These are phyloP conservation scores for Fomes fomentarius DNA, from an alignment of 1,284 basidiomycete species.

Conservation along the genomic window DNA sequence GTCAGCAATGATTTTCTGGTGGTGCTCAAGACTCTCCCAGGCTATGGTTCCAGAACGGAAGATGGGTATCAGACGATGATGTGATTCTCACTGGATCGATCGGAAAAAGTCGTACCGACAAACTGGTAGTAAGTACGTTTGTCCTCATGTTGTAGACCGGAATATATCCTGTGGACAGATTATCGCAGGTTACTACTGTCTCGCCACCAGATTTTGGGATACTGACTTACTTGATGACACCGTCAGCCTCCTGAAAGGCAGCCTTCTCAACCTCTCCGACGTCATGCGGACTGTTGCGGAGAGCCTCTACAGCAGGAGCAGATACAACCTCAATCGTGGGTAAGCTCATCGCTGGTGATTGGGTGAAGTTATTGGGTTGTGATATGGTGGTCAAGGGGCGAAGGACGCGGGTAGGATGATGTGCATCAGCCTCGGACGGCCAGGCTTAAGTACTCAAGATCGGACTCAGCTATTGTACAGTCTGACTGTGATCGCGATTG, in stretches of 20 bases:
- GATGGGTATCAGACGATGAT: neutral
- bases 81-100: neutral
- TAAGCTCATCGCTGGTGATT: constrained; percentile 11
- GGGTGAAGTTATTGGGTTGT: neutral
- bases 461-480: no score
- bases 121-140: constrained; percentile 19
- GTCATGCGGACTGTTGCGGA: constrained; percentile 14
- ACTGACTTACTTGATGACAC: constrained; percentile 22
- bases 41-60: constrained; percentile 12
- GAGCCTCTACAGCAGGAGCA: constrained; percentile 10
- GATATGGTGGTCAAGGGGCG: neutral
- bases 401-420: neutral
- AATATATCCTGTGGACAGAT: constrained; percentile 14
- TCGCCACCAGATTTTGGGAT: neutral
- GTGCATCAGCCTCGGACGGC: neutral
- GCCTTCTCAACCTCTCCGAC: constrained; percentile 1
- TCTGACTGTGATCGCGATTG: no score
- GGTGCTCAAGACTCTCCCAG: constrained; percentile 26
- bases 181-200: neutral
- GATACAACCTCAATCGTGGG: constrained; percentile 20
- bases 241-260: constrained; percentile 16
- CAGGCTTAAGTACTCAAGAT: no score
- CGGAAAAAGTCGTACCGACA: constrained; percentile 13
- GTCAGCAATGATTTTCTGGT: constrained; percentile 21
- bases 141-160: constrained; percentile 26